A percentile compares a stretch with the other conserved stretches of the same genome.
Evolutionary conservation across 495 filamentous ascomycete species (phyloP).

Genomic region (Umbilicaria muhlenbergii): DNA sequence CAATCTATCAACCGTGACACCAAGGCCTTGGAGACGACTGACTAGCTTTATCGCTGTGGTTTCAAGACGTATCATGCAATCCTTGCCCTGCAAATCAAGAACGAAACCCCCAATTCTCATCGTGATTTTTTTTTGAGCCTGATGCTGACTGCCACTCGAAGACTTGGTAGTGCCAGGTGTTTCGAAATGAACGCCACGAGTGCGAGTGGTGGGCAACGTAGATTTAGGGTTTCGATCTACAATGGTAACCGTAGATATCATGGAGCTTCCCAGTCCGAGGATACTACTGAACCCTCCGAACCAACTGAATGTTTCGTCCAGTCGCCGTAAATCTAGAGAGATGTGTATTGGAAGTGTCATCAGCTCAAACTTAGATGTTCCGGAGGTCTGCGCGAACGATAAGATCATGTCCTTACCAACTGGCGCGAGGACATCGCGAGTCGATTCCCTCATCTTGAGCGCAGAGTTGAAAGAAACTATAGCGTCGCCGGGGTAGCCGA

Average conservation of each 20-base stretch:
- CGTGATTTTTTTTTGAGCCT: conserved; percentile 45
- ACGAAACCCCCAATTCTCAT: conserved; percentile 60
- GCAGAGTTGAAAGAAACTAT: conserved; percentile 58
- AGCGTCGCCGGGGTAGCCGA: conserved; percentile 58
- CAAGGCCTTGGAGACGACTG: conserved; percentile 49
- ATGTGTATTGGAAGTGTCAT: conserved; percentile 68
- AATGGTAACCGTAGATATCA: conserved; percentile 52
- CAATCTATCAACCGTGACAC: conserved; percentile 58
- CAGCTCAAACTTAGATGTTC: conserved; percentile 46
- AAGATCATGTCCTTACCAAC: conserved; percentile 50
- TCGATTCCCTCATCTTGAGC: conserved; percentile 55
- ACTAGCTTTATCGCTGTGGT: conserved; percentile 71
- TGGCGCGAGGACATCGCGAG: conserved; percentile 41
- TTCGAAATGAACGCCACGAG: conserved; percentile 64
- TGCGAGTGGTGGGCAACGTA: conserved; percentile 15
- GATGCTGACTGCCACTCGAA: not conserved
- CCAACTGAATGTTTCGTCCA: conserved; percentile 78
- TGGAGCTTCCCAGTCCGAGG: conserved; percentile 71
- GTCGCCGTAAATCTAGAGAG: conserved; percentile 56
- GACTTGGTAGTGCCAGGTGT: conserved; percentile 13
- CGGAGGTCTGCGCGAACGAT: conserved; percentile 34
- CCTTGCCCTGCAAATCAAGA: conserved; percentile 58
- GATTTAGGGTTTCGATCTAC: conserved; percentile 19
- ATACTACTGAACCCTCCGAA: conserved; percentile 90
- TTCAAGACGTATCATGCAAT: conserved; percentile 54